Conservation (phyloP, 257 asterid species). For the Prunella vulgaris region DNA sequence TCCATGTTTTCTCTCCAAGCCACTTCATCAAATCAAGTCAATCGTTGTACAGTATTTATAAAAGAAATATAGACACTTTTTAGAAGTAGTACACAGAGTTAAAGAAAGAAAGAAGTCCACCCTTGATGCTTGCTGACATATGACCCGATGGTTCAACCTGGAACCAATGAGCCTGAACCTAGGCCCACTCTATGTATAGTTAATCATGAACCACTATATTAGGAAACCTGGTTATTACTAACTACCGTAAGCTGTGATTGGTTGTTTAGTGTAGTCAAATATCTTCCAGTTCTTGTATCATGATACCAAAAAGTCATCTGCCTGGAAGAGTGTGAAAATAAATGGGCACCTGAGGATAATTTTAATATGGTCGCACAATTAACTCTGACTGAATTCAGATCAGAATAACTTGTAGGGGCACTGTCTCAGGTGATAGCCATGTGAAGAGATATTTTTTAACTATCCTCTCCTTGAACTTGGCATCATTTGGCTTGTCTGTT, state of each 20-base stretch:
- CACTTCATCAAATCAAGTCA: not conserved
- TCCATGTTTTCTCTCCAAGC: not conserved
- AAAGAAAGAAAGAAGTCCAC: not conserved
- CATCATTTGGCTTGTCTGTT: conserved; percentile 1
- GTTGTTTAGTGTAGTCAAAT: conserved; percentile 13
- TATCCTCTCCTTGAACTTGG: conserved; percentile 2
- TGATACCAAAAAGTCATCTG: not conserved
- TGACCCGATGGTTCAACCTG: not conserved
- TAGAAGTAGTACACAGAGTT: not conserved
- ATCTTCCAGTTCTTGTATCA: conserved; percentile 8
- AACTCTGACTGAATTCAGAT: not conserved
- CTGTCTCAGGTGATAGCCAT: conserved; percentile 16
- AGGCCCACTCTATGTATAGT: not conserved
- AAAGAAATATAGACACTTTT: not conserved
- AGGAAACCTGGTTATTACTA: not conserved
- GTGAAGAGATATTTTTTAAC: not conserved
- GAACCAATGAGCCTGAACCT: not conserved
- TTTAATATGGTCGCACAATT: conserved; percentile 3
- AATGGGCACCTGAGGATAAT: conserved; percentile 7
- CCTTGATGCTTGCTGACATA: not conserved
- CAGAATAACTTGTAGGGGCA: not conserved
- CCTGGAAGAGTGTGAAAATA: conserved; percentile 3
- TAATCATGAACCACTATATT: conserved; percentile 5
- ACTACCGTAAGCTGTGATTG: conserved; percentile 12
- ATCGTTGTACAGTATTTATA: not conserved